Evolutionary conservation across 768 basidiomycete genomes (phyloP), one percentile per base, ranked within the genome.

Genomic region (Dioszegia hungarica): DNA sequence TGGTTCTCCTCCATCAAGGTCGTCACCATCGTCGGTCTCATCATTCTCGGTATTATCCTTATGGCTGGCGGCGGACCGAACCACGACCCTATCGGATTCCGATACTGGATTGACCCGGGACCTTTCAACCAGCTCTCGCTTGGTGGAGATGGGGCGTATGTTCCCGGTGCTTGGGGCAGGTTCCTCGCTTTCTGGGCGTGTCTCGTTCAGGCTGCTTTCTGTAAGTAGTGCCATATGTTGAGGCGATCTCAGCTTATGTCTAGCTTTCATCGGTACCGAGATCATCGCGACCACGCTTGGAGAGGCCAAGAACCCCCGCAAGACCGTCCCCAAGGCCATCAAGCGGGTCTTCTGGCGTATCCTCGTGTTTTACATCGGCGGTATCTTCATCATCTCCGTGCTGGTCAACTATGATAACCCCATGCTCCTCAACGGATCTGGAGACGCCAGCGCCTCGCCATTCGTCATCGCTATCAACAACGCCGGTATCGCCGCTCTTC

Each of bases 1-100:
- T 81, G 78, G 72, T 83, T 83, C 65, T 81, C 72, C 6, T 53
- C 62, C 12, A 74, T 80, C 69, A 79, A 80, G 75, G 80, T 83
- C 53, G 64, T 80, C 50, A 75, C 83, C 36, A 77, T 79, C 57
- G 68, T 77, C 50, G 75, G 70, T 4, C 59, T 78, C 37, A 76
- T 78, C 62, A 62, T 78, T 44, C 61, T 75, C 40, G 70, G 72
- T 56, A 57, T 77, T 59, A 50, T 75, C 46, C 57, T 77, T 33
- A 73, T 73, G 66, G 57, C 60, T 12, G 73, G 75, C 41, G 75
- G 74, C 45, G 73, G 71, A 27, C 74, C 74, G 3, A 68, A 59
- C 40, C 68, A 64, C 41, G 70, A 74, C 29, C 38, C 67, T 17
- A 66, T 75, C 50, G 74, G 76, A n/a, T 77, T 75, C 61, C 38